Conservation (phyloP, 2,329 filamentous ascomycete species). For the Epichloe coenophiala region DNA sequence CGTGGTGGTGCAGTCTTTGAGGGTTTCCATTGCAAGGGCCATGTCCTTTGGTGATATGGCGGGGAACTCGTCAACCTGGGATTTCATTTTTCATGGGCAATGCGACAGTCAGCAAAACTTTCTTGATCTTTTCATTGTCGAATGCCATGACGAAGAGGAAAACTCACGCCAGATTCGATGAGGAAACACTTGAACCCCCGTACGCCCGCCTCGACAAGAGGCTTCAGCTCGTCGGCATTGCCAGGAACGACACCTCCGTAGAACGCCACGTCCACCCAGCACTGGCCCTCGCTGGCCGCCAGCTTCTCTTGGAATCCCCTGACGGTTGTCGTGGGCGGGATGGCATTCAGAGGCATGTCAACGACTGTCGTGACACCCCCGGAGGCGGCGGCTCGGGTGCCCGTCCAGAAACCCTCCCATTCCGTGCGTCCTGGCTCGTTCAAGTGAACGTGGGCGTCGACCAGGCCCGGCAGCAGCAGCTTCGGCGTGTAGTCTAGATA, state of each 20-base stretch:
- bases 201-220: constrained; percentile 72
- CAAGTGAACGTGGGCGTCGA: constrained; percentile 94
- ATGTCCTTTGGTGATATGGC: constrained; percentile 75
- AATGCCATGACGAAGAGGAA: too few relatives aligned
- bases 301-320: constrained; percentile 73
- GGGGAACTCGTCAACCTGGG: constrained; percentile 92
- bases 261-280: constrained; percentile 98
- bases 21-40: constrained; percentile 61
- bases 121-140: not conserved
- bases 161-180: constrained; percentile 81
- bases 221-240: constrained; percentile 66
- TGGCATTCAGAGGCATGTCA: constrained; percentile 96
- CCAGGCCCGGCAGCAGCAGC: constrained; percentile 77
- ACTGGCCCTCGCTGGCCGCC: constrained; percentile 69
- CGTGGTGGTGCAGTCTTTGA: constrained; percentile 72
- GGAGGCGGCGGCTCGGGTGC: constrained; percentile 83
- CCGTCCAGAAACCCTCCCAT: constrained; percentile 97
- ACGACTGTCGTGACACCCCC: constrained; percentile 93
- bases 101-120: not conserved
- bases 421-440: constrained; percentile 95
- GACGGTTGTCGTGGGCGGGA: constrained; percentile 88
- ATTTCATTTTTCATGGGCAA: not conserved
- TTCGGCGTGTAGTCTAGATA: constrained; percentile 79
- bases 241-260: constrained; percentile 92
- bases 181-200: constrained; percentile 95